Conservation (phyloP, 768 basidiomycete species). For the Russula lepida region DNA sequence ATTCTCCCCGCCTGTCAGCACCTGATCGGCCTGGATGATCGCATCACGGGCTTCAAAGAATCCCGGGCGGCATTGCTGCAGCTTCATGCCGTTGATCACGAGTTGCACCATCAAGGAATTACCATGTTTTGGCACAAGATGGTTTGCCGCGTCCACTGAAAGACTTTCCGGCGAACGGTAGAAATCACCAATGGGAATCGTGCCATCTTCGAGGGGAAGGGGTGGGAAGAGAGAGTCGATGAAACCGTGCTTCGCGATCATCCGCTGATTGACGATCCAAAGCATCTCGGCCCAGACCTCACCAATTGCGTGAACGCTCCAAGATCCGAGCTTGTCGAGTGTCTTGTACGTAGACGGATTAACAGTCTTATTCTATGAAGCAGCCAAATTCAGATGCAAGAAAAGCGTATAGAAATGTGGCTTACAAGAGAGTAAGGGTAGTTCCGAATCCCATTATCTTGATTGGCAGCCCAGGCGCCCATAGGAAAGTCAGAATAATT, state of each 20-base stretch:
- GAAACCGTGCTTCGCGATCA: slow-evolving; percentile 81
- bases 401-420: not conserved
- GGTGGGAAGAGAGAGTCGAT: slow-evolving; percentile 77
- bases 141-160: slow-evolving; percentile 37
- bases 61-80: slow-evolving; percentile 83
- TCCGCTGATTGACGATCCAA: slow-evolving; percentile 64
- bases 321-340: slow-evolving; percentile 88
- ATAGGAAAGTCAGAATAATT: slow-evolving; percentile 75
- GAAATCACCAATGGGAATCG: slow-evolving; percentile 62
- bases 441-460: slow-evolving; percentile 70
- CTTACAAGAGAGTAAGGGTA: slow-evolving; percentile 68
- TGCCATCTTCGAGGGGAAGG: slow-evolving; percentile 51
- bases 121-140: slow-evolving; percentile 81
- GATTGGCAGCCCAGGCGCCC: slow-evolving; percentile 94
- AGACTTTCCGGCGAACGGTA: slow-evolving; percentile 42
- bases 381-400: not conserved
- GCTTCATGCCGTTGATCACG: slow-evolving; percentile 87
- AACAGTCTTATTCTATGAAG: slow-evolving; percentile 43
- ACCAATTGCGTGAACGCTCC: slow-evolving; percentile 87
- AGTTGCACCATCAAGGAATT: slow-evolving; percentile 82
- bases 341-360: slow-evolving; percentile 95
- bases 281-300: slow-evolving; percentile 95
- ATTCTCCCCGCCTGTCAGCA: slow-evolving; percentile 92
- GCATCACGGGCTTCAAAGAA: slow-evolving; percentile 90
- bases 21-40: slow-evolving; percentile 83